Evolutionary conservation across 2,329 filamentous ascomycete species (phyloP).

Genomic region (Drechslerella dactyloides): DNA sequence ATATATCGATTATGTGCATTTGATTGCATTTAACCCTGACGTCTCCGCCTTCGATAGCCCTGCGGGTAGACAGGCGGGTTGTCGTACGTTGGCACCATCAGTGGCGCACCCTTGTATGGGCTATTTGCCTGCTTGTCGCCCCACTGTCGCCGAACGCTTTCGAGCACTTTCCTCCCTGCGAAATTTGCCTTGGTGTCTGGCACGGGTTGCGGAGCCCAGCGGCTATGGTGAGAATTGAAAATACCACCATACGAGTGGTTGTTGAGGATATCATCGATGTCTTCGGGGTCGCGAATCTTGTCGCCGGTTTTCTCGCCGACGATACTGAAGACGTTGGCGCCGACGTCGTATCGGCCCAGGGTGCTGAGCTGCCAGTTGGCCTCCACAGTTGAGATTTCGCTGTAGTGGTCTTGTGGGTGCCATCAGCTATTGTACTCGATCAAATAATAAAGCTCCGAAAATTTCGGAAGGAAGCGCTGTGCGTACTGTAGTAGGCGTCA

Average conservation of each 20-base stretch:
- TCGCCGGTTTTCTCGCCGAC: conserved; percentile 70
- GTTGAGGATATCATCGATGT: conserved; percentile 61
- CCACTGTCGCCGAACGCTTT: conserved; percentile 55
- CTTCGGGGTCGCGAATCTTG: conserved; percentile 56
- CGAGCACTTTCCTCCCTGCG: conserved; percentile 56
- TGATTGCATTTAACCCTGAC: background rate
- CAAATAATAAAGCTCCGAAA: too few relatives aligned
- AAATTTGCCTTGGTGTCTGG: conserved; percentile 55
- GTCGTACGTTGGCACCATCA: conserved; percentile 23
- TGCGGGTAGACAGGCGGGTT: conserved; percentile 43
- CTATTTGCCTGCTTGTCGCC: conserved; percentile 47
- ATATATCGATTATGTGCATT: too few relatives aligned
- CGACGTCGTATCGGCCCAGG: conserved; percentile 74
- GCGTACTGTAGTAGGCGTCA: conserved; percentile 67
- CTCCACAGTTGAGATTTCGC: conserved; percentile 69
- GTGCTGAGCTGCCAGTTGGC: conserved; percentile 74
- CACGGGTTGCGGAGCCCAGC: conserved; percentile 56
- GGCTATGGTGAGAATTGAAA: conserved; percentile 58
- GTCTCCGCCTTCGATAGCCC: background rate
- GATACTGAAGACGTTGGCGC: conserved; percentile 71
- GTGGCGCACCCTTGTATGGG: conserved; percentile 37
- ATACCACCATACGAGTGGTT: conserved; percentile 65
- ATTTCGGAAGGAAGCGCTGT: too few relatives aligned
- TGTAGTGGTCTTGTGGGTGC: conserved; percentile 67
- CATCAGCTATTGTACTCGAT: too few relatives aligned